phyloP scores from a whole-genome alignment of 2,329 filamentous ascomycete genomes.

The Podosphaera fusca region DNA sequence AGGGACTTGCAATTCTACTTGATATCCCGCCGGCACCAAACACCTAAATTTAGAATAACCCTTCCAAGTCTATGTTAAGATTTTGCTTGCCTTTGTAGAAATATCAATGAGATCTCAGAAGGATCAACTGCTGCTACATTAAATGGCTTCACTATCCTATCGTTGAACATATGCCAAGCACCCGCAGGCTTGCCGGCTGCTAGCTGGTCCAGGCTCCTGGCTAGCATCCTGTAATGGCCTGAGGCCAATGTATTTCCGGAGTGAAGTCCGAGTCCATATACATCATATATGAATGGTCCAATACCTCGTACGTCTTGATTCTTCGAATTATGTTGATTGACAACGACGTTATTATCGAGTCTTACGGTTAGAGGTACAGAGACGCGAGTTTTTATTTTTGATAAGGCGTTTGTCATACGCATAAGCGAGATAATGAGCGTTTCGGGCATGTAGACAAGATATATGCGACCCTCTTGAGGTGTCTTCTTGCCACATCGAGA shows the following conservation, averaged over 20 bases:
- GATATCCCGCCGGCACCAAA: background rate
- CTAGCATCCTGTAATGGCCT: conserved; percentile 11
- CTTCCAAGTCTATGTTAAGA: background rate
- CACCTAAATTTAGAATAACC: background rate
- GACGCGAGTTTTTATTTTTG: background rate
- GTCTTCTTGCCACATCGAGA: background rate
- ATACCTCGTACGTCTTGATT: conserved; percentile 17
- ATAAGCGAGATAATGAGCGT: conserved; percentile 4
- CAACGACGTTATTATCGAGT: conserved; percentile 22
- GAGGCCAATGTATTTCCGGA: conserved; percentile 4
- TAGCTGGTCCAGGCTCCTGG: conserved; percentile 7
- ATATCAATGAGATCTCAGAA: background rate
- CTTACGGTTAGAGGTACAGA: conserved; percentile 4
- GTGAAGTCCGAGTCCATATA: conserved; percentile 50
- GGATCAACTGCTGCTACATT: background rate
- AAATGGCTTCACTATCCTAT: conserved; percentile 1
- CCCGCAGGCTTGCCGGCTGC: conserved; percentile 2
- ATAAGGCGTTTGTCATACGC: conserved; percentile 1
- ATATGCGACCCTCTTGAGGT: background rate
- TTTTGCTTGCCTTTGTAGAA: background rate
- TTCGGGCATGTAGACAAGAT: conserved; percentile 3
- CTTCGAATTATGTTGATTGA: conserved; percentile 16
- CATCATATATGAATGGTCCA: conserved; percentile 52
- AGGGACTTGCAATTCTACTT: background rate
- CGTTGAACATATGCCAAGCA: conserved; percentile 7